Conservation (phyloP, 257 asterid genomes). For the Solanum ossicruentum region DNA sequence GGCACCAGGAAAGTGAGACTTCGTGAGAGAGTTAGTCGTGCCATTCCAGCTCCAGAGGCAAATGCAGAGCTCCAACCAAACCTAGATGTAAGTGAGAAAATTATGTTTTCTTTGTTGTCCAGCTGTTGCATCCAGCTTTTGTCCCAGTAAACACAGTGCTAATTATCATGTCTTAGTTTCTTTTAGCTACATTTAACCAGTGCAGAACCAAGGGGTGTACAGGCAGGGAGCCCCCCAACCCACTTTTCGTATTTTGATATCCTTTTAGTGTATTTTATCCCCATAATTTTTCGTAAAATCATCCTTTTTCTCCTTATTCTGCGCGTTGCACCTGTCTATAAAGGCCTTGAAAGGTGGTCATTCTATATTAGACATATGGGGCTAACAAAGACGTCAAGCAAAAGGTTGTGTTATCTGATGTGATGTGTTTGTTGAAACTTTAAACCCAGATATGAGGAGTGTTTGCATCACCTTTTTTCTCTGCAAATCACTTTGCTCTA, state of each 20-base stretch:
- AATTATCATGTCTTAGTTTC: not conserved
- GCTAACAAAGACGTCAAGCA: not conserved
- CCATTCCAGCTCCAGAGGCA: slow-evolving; percentile 90
- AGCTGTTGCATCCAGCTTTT: not conserved
- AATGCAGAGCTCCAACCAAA: slow-evolving; percentile 86
- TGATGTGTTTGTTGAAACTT: not conserved
- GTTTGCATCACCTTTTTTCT: not conserved
- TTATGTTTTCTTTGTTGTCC: not conserved
- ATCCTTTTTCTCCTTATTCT: not conserved
- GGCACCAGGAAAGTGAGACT: slow-evolving; percentile 49
- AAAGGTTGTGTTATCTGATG: not conserved
- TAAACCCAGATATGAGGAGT: not conserved
- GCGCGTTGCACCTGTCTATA: not conserved
- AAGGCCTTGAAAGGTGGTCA: not conserved
- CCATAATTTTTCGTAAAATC: not conserved
- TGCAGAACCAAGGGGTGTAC: not conserved
- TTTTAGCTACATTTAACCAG: not conserved
- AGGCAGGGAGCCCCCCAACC: not conserved
- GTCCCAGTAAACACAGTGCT: not conserved
- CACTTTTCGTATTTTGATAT: not conserved
- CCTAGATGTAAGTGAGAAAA: slow-evolving; percentile 50
- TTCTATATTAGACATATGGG: not conserved
- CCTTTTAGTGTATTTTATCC: not conserved
- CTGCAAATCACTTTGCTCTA: not conserved
- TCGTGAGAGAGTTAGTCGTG: slow-evolving; percentile 56